Percentiles rank a stretch among this genome's conserved stretches.
phyloP scores from a whole-genome alignment of 163 green algal genomes.

The Chlamydomonas reinhardtii region DNA sequence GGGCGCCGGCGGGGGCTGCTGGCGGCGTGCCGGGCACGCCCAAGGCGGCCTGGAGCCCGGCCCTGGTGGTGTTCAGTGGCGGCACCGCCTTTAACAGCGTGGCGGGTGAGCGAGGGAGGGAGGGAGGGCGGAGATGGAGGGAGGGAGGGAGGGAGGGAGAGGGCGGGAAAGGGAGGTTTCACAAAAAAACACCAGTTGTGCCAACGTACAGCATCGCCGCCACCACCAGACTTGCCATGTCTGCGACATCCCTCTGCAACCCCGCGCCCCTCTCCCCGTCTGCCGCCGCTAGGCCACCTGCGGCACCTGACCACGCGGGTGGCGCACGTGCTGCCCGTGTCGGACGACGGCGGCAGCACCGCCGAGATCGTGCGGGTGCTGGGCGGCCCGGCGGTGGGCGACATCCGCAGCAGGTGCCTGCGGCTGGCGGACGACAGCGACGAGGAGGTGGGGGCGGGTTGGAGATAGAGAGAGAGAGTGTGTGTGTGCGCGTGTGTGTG shows the following conservation, averaged over 20 bases:
- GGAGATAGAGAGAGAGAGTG: background rate
- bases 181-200: too few relatives aligned
- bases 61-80: constrained; percentile 92
- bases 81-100: constrained; percentile 98
- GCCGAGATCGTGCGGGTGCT: constrained; percentile 96
- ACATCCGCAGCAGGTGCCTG: constrained; percentile 97
- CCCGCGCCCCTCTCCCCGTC: background rate
- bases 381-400: constrained; percentile 96
- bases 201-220: too few relatives aligned
- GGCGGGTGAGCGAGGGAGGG: constrained; percentile 72
- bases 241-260: too few relatives aligned
- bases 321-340: constrained; percentile 96
- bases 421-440: constrained; percentile 92
- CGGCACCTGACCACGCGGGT: constrained; percentile 85
- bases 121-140: background rate
- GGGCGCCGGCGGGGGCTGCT: background rate
- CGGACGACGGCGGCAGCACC: constrained; percentile 95
- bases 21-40: background rate
- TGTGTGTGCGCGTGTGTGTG: too few relatives aligned
- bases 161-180: too few relatives aligned
- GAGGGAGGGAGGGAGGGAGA: background rate
- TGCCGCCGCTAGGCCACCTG: constrained; percentile 67
- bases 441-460: constrained; percentile 76
- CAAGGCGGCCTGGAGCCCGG: constrained; percentile 26
- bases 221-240: too few relatives aligned